Evolutionary conservation across 495 filamentous ascomycete genomes (phyloP), one percentile per base, ranked within the genome.

Genomic region (Jackrogersella multiformis): DNA sequence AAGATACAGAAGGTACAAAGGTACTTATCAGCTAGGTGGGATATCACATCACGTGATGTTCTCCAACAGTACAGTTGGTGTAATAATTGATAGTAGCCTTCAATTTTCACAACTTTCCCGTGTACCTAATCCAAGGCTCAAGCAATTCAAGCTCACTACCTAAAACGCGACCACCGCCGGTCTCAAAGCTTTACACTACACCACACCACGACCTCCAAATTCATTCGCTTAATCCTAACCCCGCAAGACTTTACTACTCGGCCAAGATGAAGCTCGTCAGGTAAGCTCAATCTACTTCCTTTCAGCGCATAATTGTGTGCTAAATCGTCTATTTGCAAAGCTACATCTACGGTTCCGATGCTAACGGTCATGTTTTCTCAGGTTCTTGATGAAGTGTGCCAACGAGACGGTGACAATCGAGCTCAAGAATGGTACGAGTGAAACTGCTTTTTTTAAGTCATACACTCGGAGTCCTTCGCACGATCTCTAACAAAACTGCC

Each of bases 401-500:
- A 98, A 97, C 78, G 95, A 99, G 81, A 96, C 94, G 60, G 95
- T 98, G 61, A 96, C 94, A 8, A 88, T 99, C 71, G 95, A 99
- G 82, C 84, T 98, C 62, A 99, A 99, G 78, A 98, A 97, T 87
- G 95, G 94, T 94, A 78, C 39, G 61, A 42, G 49, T 56, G 74
- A 60, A 10, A 36, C 34, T 34, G 5, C 41, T 30, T 21, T 34
- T 13, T 9, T 28, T 18, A 16, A 10, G 21, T 39, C n/a, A 52
- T 35, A 48, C 20, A 15, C 12, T 28, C 34, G 18, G n/a, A n/a
- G 10, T 9, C 20, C 5, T 28, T 8, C 6, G 15, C 16, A 10
- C 15, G 0, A 42, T 48, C 42, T 21, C 42, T 54, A 46, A 63
- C 12, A 8, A 18, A 20, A 24, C 32, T 16, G 12, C 2, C 21